phyloP scores from a whole-genome alignment of 805 yeast genomes.

The Saccharomycopsis microspora region DNA sequence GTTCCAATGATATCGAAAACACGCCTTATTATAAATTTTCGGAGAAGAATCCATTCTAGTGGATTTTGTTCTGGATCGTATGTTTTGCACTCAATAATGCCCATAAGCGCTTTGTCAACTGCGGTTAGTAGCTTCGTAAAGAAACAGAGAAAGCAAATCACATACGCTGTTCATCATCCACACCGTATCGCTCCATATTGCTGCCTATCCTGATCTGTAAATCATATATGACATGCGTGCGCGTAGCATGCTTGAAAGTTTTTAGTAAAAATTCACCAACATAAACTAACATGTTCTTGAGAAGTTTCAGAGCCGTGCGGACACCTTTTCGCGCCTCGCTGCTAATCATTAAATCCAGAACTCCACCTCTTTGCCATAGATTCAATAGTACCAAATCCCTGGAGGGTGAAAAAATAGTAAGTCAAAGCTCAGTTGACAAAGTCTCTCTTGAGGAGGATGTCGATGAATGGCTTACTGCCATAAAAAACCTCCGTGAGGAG shows the following conservation, averaged over 20 bases:
- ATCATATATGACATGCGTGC: not conserved
- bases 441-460: slow-evolving; percentile 23
- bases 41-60: not conserved
- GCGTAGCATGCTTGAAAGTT: no score
- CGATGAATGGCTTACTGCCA: slow-evolving; percentile 30
- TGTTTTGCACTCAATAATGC: not conserved
- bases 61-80: not conserved
- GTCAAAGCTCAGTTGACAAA: not conserved
- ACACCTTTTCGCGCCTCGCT: no score
- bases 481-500: slow-evolving; percentile 27
- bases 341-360: no score
- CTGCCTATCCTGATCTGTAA: not conserved
- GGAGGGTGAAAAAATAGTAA: not conserved
- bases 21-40: not conserved
- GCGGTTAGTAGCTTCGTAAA: not conserved
- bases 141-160: not conserved
- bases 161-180: not conserved
- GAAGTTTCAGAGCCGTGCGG: no score
- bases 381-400: not conserved
- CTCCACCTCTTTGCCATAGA: not conserved
- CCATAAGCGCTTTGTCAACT: not conserved
- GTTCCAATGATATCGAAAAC: not conserved
- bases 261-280: no score
- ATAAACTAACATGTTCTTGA: no score
- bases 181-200: not conserved